Percentiles rank a stretch among this genome's conserved stretches.
Evolutionary conservation across 306 rosid genomes (phyloP).

Genomic region (Adenanthera pavonina): DNA sequence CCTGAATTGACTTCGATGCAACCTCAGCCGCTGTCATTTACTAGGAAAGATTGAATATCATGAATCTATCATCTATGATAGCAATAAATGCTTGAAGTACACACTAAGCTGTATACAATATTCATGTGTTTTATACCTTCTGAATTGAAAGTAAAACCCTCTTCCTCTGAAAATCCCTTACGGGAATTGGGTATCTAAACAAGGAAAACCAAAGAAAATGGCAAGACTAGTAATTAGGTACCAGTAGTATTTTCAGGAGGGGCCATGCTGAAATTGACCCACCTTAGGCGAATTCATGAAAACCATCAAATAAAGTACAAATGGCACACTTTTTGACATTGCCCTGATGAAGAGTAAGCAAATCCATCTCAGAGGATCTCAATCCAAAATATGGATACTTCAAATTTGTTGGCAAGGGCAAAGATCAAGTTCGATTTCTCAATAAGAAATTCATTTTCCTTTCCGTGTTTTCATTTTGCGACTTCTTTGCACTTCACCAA

Average conservation of each 20-base stretch:
- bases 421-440: slow-evolving; percentile 39
- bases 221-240: slow-evolving; percentile 23
- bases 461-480: slow-evolving; percentile 54
- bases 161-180: slow-evolving; percentile 10
- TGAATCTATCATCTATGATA: neutral
- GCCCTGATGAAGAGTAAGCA: slow-evolving; percentile 36
- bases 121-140: slow-evolving; percentile 3
- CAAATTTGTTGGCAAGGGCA: slow-evolving; percentile 32
- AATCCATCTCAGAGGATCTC: slow-evolving; percentile 37
- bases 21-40: neutral
- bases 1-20: neutral
- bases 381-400: slow-evolving; percentile 41
- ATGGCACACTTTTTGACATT: slow-evolving; percentile 27
- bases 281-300: slow-evolving; percentile 37
- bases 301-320: slow-evolving; percentile 30
- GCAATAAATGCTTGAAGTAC: slow-evolving; percentile 30
- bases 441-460: slow-evolving; percentile 49
- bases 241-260: slow-evolving; percentile 8
- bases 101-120: slow-evolving; percentile 2
- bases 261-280: slow-evolving; percentile 38
- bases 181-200: slow-evolving; percentile 29
- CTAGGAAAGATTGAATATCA: neutral
- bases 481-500: slow-evolving; percentile 41
- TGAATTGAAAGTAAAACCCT: slow-evolving; percentile 18
- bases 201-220: neutral